These are phyloP conservation scores for Phaeosphaeria sp. DNA, from an alignment of 2,329 filamentous ascomycete genomes.

Conservation along the genomic window DNA sequence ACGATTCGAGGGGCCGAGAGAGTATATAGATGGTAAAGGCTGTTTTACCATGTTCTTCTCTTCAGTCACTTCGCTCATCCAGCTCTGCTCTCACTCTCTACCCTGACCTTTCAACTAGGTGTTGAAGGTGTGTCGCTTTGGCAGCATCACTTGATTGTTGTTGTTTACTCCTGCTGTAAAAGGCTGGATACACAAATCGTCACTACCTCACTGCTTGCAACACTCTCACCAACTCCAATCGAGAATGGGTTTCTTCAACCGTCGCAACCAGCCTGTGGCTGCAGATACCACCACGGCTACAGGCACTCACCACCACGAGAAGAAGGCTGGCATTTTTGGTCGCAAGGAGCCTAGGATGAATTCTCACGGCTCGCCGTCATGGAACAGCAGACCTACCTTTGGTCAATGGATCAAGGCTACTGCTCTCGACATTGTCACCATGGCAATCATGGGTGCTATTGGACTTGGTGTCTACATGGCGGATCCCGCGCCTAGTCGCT, in stretches of 20 bases:
- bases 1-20: not conserved
- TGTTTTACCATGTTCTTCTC: not conserved
- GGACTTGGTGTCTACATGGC: conserved; percentile 73
- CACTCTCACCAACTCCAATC: conserved; percentile 3
- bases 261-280: conserved; percentile 40
- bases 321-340: conserved; percentile 38
- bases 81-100: not conserved
- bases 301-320: conserved; percentile 32
- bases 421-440: conserved; percentile 72
- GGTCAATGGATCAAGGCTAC: conserved; percentile 74
- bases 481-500: conserved; percentile 70
- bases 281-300: conserved; percentile 46
- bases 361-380: conserved; percentile 23
- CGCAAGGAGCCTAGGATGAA: conserved; percentile 20
- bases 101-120: too few species aligned
- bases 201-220: not conserved
- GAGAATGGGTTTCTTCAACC: conserved; percentile 50
- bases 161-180: not conserved
- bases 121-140: too few species aligned
- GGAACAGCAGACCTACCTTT: conserved; percentile 60
- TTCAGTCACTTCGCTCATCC: not conserved
- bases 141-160: too few species aligned
- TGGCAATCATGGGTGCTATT: conserved; percentile 69
- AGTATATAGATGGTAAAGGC: conserved; percentile 1
- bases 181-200: conserved; percentile 3